phyloP scores from a whole-genome alignment of 495 filamentous ascomycete species.

The Xylaria cubensis region DNA sequence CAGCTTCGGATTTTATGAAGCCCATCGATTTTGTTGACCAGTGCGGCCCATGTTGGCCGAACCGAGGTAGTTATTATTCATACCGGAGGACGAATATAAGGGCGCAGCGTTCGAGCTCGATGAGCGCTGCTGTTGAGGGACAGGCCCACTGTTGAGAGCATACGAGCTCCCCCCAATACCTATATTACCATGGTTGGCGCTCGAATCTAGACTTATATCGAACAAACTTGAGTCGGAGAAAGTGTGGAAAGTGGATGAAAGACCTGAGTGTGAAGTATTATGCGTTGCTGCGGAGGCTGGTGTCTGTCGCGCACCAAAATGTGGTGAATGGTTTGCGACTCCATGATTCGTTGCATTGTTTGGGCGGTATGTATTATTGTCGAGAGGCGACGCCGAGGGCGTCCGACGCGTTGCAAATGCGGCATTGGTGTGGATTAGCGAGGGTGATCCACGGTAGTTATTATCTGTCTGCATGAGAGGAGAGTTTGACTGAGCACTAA shows the following conservation, averaged over 20 bases:
- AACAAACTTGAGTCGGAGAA: slow-evolving; percentile 47
- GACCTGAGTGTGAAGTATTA: slow-evolving; percentile 37
- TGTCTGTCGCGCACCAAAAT: slow-evolving; percentile 42
- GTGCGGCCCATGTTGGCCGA: slow-evolving; percentile 38
- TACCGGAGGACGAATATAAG: slow-evolving; percentile 39
- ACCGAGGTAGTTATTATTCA: slow-evolving; percentile 37
- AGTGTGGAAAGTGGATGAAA: slow-evolving; percentile 34
- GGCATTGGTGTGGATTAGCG: slow-evolving; percentile 39
- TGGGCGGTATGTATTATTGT: slow-evolving; percentile 43
- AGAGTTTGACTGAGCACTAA: slow-evolving; percentile 46
- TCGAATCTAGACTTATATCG: slow-evolving; percentile 48
- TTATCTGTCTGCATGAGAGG: slow-evolving; percentile 45
- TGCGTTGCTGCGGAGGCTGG: slow-evolving; percentile 35
- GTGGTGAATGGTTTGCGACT: slow-evolving; percentile 46
- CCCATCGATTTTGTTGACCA: slow-evolving; percentile 39
- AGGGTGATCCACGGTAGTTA: slow-evolving; percentile 49
- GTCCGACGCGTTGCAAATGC: slow-evolving; percentile 47
- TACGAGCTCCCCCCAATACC: slow-evolving; percentile 38
- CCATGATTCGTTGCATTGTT: slow-evolving; percentile 38
- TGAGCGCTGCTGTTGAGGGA: slow-evolving; percentile 40
- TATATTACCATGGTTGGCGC: slow-evolving; percentile 39
- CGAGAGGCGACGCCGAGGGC: slow-evolving; percentile 46
- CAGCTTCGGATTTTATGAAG: slow-evolving; percentile 27
- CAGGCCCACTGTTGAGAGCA: slow-evolving; percentile 34
- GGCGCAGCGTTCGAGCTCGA: slow-evolving; percentile 36